Conservation (phyloP, 495 filamentous ascomycete species). For the Rostrohypoxylon terebratum region DNA sequence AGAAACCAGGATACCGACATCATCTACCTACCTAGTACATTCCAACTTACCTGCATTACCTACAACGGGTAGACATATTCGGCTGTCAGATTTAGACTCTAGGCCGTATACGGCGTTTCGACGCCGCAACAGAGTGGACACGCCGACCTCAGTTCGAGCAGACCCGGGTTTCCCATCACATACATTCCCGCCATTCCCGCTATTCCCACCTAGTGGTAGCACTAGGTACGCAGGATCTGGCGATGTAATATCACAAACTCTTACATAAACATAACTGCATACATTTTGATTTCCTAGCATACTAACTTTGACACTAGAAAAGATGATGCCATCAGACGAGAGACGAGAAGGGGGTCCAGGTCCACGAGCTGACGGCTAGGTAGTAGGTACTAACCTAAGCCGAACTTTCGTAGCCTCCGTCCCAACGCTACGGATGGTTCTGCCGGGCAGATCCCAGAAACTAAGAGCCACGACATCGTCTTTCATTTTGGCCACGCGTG, state of each 20-base stretch:
- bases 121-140: constrained; percentile 14
- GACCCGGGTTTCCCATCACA: background rate
- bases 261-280: background rate
- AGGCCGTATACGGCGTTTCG: background rate
- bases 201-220: too few species aligned
- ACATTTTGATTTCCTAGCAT: background rate
- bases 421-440: background rate
- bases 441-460: background rate
- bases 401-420: background rate
- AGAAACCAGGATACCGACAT: constrained; percentile 21
- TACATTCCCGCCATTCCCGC: too few species aligned
- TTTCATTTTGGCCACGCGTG: background rate
- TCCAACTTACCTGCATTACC: too few species aligned
- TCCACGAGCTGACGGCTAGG: too few species aligned
- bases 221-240: background rate
- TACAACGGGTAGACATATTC: background rate
- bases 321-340: constrained; percentile 1
- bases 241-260: background rate
- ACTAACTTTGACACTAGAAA: background rate
- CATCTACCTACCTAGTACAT: constrained; percentile 24
- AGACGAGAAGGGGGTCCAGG: background rate
- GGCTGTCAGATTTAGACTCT: constrained; percentile 5
- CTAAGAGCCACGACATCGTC: background rate
- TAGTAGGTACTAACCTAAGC: too few species aligned
- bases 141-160: background rate